Evolutionary conservation across 108 stramenopile species (phyloP).

Genomic region (Nitzschia palea): DNA sequence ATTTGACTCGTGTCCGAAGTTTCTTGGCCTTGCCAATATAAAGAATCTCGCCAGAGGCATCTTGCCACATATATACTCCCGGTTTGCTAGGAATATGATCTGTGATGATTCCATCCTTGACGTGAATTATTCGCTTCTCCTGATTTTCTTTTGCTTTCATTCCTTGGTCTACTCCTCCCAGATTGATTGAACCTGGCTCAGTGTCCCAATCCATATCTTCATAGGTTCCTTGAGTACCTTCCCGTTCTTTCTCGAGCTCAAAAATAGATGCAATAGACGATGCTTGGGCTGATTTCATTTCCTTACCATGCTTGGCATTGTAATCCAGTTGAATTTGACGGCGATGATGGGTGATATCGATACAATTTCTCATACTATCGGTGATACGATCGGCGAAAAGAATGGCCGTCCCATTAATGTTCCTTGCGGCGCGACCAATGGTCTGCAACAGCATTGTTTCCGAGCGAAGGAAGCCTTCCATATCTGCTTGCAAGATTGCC

Average conservation of each 20-base stretch:
- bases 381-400: slow-evolving; percentile 73
- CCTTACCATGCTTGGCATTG: slow-evolving; percentile 36
- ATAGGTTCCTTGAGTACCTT: slow-evolving; percentile 25
- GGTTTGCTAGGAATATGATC: slow-evolving; percentile 64
- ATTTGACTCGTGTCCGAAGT: slow-evolving; percentile 53
- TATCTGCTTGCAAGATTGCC: slow-evolving; percentile 77
- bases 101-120: slow-evolving; percentile 22
- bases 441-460: slow-evolving; percentile 78
- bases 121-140: not conserved
- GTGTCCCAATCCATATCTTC: slow-evolving; percentile 2
- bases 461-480: slow-evolving; percentile 73
- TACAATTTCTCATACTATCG: slow-evolving; percentile 60
- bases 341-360: slow-evolving; percentile 56
- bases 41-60: slow-evolving; percentile 39
- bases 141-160: not conserved
- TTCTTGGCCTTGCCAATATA: slow-evolving; percentile 77
- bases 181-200: not conserved
- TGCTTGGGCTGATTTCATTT: slow-evolving; percentile 48
- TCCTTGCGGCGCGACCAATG: slow-evolving; percentile 75
- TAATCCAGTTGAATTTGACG: slow-evolving; percentile 49
- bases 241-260: slow-evolving; percentile 61
- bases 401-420: slow-evolving; percentile 61
- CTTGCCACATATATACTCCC: slow-evolving; percentile 75
- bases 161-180: not conserved
- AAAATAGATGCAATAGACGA: slow-evolving; percentile 60